These are phyloP conservation scores for Nitzschia palea DNA, from an alignment of 108 stramenopile species.

Conservation along the genomic window DNA sequence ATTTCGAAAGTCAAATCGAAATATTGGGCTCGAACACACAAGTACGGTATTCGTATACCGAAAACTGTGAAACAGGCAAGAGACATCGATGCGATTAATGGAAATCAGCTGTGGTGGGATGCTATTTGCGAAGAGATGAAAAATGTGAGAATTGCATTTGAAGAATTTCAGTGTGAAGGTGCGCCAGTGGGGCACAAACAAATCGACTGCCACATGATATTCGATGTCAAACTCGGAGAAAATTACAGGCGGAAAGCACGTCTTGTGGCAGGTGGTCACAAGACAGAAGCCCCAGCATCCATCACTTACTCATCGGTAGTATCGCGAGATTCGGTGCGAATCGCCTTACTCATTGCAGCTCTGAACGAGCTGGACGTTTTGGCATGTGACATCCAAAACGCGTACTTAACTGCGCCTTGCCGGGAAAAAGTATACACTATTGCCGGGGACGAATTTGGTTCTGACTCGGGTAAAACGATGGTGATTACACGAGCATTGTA, in stretches of 20 bases:
- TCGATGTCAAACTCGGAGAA: conserved; percentile 24
- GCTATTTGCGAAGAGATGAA: conserved; percentile 43
- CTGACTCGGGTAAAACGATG: conserved; percentile 16
- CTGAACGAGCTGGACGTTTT: conserved; percentile 30
- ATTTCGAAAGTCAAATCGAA: conserved; percentile 30
- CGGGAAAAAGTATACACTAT: conserved; percentile 32
- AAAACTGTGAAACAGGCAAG: conserved; percentile 28
- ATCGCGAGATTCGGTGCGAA: conserved; percentile 44
- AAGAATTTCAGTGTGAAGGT: no score
- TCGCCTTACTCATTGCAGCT: conserved; percentile 42
- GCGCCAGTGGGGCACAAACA: conserved; percentile 36
- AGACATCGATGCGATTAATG: conserved; percentile 31
- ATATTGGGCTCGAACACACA: conserved; percentile 28
- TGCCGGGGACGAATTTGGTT: conserved; percentile 30
- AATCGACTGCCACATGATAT: conserved; percentile 43
- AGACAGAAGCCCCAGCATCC: conserved; percentile 28
- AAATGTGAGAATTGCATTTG: conserved; percentile 38
- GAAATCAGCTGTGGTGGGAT: conserved; percentile 34
- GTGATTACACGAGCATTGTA: conserved; percentile 41
- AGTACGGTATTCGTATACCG: conserved; percentile 32
- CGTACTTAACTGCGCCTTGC: conserved; percentile 34
- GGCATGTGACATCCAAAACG: conserved; percentile 42
- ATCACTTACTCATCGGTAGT: conserved; percentile 47
- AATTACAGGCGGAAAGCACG: conserved; percentile 32
- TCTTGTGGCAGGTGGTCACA: conserved; percentile 31